phyloP scores from a whole-genome alignment of 305 asterid species.

The Solanum hybrid region DNA sequence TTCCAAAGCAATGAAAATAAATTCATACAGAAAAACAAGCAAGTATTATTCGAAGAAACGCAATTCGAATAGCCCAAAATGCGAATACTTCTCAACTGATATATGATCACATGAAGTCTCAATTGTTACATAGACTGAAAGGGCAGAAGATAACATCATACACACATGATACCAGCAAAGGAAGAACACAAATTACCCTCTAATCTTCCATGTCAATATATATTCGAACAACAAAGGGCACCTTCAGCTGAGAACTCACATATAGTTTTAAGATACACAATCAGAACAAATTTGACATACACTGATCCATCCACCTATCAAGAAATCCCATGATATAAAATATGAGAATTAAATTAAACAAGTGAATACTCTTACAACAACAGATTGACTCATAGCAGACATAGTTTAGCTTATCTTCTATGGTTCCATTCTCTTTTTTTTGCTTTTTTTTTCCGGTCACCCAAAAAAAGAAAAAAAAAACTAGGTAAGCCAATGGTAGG shows the following conservation, averaged over 20 bases:
- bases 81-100: neutral
- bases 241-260: neutral
- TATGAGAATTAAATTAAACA: conserved; percentile 26
- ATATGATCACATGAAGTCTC: neutral
- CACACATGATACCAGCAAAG: neutral
- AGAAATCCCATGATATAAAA: conserved; percentile 29
- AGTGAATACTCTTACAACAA: conserved; percentile 36
- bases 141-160: neutral
- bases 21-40: neutral
- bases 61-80: too few relatives aligned
- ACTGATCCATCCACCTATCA: conserved; percentile 18
- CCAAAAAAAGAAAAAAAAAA: conserved; percentile 9
- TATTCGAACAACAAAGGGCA: conserved; percentile 1
- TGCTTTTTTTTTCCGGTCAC: neutral
- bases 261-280: neutral
- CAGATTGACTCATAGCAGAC: conserved; percentile 25
- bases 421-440: neutral
- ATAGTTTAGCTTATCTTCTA: conserved; percentile 4
- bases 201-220: neutral
- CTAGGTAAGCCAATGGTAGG: conserved; percentile 29
- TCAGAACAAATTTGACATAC: neutral
- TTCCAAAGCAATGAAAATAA: neutral
- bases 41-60: neutral
- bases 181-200: neutral
- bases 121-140: neutral